These are phyloP conservation scores for Aspergillus hiratsukae DNA, from an alignment of 2,329 filamentous ascomycete genomes.

Conservation along the genomic window DNA sequence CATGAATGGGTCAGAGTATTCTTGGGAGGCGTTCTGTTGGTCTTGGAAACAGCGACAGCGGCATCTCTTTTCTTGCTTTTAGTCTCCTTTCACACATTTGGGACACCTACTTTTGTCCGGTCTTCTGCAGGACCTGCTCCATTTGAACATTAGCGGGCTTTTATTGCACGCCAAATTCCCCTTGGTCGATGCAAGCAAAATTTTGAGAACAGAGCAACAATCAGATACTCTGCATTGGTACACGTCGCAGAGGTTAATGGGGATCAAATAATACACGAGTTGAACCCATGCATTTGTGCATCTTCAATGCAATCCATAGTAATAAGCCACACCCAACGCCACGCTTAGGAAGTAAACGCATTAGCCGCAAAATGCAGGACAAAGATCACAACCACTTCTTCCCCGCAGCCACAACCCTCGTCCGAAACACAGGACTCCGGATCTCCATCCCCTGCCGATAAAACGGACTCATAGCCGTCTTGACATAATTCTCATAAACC, in stretches of 20 bases:
- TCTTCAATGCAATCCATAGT: not conserved
- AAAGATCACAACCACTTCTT: conserved; percentile 75
- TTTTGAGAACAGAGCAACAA: not conserved
- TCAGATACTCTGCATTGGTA: not conserved
- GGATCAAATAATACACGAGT: not conserved
- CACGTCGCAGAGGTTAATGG: not conserved
- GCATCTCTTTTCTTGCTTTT: not conserved
- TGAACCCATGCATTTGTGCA: not conserved
- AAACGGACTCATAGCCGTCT: conserved; percentile 96
- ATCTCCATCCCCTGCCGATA: conserved; percentile 83
- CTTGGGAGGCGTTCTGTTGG: conserved; percentile 5
- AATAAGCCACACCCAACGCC: conserved; percentile 13
- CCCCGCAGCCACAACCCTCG: conserved; percentile 77
- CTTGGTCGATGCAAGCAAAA: not conserved
- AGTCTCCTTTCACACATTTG: not conserved
- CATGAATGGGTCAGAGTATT: conserved; percentile 8
- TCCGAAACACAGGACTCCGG: conserved; percentile 78
- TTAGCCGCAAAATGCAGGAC: conserved; percentile 3
- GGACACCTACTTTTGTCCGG: not conserved
- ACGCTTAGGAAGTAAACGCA: conserved; percentile 11
- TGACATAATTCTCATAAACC: conserved; percentile 94
- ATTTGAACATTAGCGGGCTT: not conserved
- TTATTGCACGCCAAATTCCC: not conserved
- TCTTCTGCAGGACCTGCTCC: not conserved
- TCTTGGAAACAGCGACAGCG: not conserved